A percentile compares a stretch with the other conserved stretches of the same genome.
Evolutionary conservation across 106 monocot species (phyloP).

Genomic region (Dioscorea dumetorum): DNA sequence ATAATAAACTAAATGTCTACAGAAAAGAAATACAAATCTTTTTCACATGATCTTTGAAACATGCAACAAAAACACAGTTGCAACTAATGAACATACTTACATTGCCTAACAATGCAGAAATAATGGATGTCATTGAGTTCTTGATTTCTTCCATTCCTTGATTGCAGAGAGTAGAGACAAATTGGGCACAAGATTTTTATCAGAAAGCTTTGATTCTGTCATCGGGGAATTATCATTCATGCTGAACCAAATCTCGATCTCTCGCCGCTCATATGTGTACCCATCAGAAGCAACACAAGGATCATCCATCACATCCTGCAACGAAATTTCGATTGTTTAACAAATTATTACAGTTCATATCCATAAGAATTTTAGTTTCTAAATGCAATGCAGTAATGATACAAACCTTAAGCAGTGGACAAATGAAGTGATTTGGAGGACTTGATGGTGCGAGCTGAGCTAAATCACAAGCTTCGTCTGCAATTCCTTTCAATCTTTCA

Average conservation of each 20-base stretch:
- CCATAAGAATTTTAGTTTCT: background rate
- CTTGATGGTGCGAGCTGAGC: background rate
- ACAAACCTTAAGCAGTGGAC: conserved; percentile 71
- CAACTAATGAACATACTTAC: no score
- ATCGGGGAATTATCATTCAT: conserved; percentile 66
- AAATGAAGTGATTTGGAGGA: conserved; percentile 61
- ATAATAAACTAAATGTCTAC: background rate
- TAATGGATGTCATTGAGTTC: conserved; percentile 6
- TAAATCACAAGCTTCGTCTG: conserved; percentile 18
- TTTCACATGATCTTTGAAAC: no score
- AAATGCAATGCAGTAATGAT: background rate
- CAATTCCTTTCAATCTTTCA: conserved; percentile 40
- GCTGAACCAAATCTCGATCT: conserved; percentile 64
- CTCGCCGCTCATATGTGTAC: conserved; percentile 65
- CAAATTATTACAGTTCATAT: background rate
- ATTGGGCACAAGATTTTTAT: conserved; percentile 52
- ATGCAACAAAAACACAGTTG: no score
- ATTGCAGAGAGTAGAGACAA: conserved; percentile 71
- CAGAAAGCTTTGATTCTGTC: conserved; percentile 47
- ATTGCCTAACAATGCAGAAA: background rate
- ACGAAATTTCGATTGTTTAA: background rate
- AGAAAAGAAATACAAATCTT: no score
- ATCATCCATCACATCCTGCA: conserved; percentile 76
- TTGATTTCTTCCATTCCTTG: conserved; percentile 51
- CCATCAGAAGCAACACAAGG: conserved; percentile 79